These are phyloP conservation scores for Phialocephala subalpina DNA, from an alignment of 2,329 filamentous ascomycete species.

Conservation along the genomic window DNA sequence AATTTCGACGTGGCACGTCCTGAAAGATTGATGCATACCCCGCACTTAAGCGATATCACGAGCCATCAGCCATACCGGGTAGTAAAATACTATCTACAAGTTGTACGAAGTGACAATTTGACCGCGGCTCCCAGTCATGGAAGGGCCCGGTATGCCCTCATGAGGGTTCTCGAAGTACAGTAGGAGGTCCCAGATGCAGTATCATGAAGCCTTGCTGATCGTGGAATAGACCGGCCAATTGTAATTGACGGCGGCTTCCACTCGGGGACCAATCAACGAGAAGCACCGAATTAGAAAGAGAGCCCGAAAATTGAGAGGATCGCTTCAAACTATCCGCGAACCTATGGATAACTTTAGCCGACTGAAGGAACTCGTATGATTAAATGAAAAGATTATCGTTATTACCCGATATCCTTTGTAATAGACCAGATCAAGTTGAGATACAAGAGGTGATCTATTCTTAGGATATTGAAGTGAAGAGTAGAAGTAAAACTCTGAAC, in stretches of 20 bases:
- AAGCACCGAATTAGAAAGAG: constrained; percentile 22
- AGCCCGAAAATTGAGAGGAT: constrained; percentile 23
- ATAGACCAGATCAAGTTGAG: too few relatives aligned
- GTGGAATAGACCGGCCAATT: constrained; percentile 27
- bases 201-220: constrained; percentile 26
- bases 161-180: constrained; percentile 24
- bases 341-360: constrained; percentile 23
- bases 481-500: too few relatives aligned
- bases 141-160: constrained; percentile 19
- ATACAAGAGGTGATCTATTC: too few relatives aligned
- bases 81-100: too few relatives aligned
- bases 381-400: constrained; percentile 35
- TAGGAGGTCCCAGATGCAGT: constrained; percentile 27
- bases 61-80: background rate
- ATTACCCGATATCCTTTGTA: too few relatives aligned
- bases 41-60: background rate
- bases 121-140: constrained; percentile 15
- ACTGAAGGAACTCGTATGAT: constrained; percentile 32
- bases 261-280: constrained; percentile 25
- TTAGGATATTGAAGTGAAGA: too few relatives aligned
- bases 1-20: background rate
- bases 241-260: constrained; percentile 24
- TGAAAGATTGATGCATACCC: background rate
- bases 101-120: constrained; percentile 27
- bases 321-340: constrained; percentile 23